Base-by-base conservation (phyloP, 768 basidiomycete species). In the Mrakia gelida region DNA sequence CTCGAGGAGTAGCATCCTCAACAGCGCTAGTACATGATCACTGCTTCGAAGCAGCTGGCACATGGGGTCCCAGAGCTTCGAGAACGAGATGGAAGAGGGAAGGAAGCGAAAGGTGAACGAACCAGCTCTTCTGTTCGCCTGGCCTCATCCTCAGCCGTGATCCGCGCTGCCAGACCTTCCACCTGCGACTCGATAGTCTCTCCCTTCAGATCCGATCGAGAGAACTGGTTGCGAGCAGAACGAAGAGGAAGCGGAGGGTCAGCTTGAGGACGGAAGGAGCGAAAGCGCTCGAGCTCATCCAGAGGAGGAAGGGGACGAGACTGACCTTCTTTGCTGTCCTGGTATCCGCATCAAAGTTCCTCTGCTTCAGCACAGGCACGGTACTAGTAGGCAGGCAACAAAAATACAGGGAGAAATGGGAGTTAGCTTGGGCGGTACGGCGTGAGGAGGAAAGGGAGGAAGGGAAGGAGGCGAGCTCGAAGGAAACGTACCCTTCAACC, bases 331-430 rank as follows among this genome's bases (percentile, higher is more conserved):
- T 75, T 28, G 78, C 73, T 28, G 56, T 63, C 0, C 78, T 68
- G 0, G 78, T 75, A 15, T 75, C 78, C 6, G 74, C 21, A 52
- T 79, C 78, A 38, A 79, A 79, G 78, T 79, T 79, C 6, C 78
- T 49, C 43, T 54, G 65, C 73, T 78, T 78, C 62, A 78, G n/a
- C 11, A 32, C 43, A 56, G 34, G 32, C 6, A 75, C 45, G 23
- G 32, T 30, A 11, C 54, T 49, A 45, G 18, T 18, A 52, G 49
- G 21, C 2, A 21, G 61, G n/a, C 0, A 9, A 13, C 11, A 21
- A n/a, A 9, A 45, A 38, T 26, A 52, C 11, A 49, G 45, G 23
- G n/a, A 56, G 67, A 43, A 38, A 34, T 43, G 16, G 26, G 34
- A 21, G 10, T 45, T 10, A 34, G 26, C 16, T 28, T 16, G 3